Conservation (phyloP, 257 asterid species). For the Jasminum sambac region DNA sequence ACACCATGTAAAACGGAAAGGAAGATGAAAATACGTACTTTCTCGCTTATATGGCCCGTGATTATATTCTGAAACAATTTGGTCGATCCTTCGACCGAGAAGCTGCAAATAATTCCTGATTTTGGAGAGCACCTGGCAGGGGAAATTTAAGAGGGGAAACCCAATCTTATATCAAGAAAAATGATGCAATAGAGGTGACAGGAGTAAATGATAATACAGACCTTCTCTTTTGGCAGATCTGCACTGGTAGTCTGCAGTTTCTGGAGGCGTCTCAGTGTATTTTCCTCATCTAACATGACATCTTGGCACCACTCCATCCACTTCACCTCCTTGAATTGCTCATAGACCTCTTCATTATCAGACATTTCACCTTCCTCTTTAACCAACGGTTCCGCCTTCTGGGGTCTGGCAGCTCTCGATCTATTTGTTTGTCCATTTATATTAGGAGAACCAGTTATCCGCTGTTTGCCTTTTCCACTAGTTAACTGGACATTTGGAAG, state of each 20-base stretch:
- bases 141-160: conserved; percentile 15
- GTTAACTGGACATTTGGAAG: conserved; percentile 25
- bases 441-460: conserved; percentile 56
- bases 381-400: conserved; percentile 73
- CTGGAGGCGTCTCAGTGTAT: conserved; percentile 85
- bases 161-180: conserved; percentile 13
- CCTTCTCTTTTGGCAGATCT: conserved; percentile 92
- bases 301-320: conserved; percentile 99
- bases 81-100: conserved; percentile 92
- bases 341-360: conserved; percentile 85
- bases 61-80: conserved; percentile 66
- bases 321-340: conserved; percentile 96
- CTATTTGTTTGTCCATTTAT: conserved; percentile 39
- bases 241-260: conserved; percentile 87
- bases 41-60: conserved; percentile 79
- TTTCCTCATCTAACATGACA: conserved; percentile 80
- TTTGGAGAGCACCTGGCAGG: conserved; percentile 76
- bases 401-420: conserved; percentile 59
- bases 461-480: conserved; percentile 58
- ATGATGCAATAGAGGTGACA: conserved; percentile 17
- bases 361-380: conserved; percentile 99
- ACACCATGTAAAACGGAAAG: not conserved
- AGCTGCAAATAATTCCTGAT: conserved; percentile 90
- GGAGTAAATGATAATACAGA: conserved; percentile 24
- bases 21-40: conserved; percentile 51